These are phyloP conservation scores for Ceriops decandra DNA, from an alignment of 345 rosid genomes.

Conservation along the genomic window DNA sequence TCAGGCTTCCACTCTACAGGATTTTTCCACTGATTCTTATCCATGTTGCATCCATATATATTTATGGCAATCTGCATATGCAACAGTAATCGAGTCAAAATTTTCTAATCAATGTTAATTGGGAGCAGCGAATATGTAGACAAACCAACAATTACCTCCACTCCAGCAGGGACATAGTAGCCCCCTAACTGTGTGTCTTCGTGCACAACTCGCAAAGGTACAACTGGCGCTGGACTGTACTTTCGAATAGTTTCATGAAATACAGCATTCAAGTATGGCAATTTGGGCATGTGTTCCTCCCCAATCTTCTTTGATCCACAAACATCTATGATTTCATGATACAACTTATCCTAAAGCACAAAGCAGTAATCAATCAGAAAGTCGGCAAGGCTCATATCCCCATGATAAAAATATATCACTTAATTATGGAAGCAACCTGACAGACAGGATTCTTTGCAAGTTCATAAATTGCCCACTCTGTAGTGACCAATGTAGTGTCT, in stretches of 20 bases:
- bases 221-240: constrained; percentile 64
- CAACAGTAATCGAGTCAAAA: neutral
- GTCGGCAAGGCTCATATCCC: too few relatives aligned
- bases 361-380: neutral
- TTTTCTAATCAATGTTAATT: neutral
- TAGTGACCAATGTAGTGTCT: constrained; percentile 70
- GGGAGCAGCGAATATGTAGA: neutral
- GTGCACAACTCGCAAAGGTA: constrained; percentile 69
- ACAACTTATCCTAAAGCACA: constrained; percentile 43
- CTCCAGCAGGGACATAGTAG: constrained; percentile 62
- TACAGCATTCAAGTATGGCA: constrained; percentile 59
- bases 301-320: constrained; percentile 53
- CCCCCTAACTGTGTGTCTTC: constrained; percentile 82
- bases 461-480: constrained; percentile 91
- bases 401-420: neutral
- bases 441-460: constrained; percentile 60
- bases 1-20: constrained; percentile 76
- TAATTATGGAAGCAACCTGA: constrained; percentile 41
- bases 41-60: constrained; percentile 88
- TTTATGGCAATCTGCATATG: constrained; percentile 72
- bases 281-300: constrained; percentile 55
- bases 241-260: constrained; percentile 86
- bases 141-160: constrained; percentile 40
- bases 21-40: constrained; percentile 63
- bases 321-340: constrained; percentile 39